Percentiles rank a stretch among this genome's conserved stretches.
Conservation (phyloP, 768 basidiomycete genomes). For the Rhizopogon vesiculosus region DNA sequence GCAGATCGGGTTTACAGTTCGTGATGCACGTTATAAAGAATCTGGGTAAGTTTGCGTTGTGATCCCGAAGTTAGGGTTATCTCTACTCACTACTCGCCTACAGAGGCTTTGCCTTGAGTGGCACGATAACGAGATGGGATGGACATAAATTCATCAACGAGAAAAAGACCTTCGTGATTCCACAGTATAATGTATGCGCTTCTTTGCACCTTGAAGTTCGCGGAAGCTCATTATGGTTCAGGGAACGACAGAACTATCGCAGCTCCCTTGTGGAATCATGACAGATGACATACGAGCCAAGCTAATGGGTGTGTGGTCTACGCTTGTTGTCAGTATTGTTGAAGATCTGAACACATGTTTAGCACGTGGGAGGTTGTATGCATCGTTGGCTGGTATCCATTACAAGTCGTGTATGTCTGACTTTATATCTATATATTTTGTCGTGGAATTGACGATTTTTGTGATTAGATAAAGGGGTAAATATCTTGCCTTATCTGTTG, state of each 20-base stretch:
- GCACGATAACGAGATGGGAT: slow-evolving; percentile 6
- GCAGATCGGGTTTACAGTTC: background rate
- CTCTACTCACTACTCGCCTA: background rate
- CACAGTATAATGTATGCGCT: slow-evolving; percentile 4
- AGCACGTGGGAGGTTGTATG: slow-evolving; percentile 12
- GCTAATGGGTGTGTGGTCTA: slow-evolving; percentile 5
- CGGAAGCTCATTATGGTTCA: background rate
- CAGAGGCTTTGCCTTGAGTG: background rate
- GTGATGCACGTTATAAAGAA: no score
- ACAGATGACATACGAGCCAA: slow-evolving; percentile 3
- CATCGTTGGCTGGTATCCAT: slow-evolving; percentile 9
- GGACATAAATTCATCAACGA: slow-evolving; percentile 5
- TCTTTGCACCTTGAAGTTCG: background rate
- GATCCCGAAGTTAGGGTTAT: background rate
- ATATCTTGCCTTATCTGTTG: slow-evolving; percentile 20
- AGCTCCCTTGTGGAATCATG: slow-evolving; percentile 7
- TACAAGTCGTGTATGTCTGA: slow-evolving; percentile 12
- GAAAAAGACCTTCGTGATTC: background rate
- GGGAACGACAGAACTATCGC: slow-evolving; percentile 7
- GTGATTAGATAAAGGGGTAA: slow-evolving; percentile 10
- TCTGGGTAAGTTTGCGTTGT: no score
- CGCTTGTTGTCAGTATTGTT: background rate
- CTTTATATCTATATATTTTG: background rate
- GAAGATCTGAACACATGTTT: background rate
- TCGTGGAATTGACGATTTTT: background rate